Conservation (phyloP, 495 filamentous ascomycete genomes). For the Clohesyomyces aquaticus region DNA sequence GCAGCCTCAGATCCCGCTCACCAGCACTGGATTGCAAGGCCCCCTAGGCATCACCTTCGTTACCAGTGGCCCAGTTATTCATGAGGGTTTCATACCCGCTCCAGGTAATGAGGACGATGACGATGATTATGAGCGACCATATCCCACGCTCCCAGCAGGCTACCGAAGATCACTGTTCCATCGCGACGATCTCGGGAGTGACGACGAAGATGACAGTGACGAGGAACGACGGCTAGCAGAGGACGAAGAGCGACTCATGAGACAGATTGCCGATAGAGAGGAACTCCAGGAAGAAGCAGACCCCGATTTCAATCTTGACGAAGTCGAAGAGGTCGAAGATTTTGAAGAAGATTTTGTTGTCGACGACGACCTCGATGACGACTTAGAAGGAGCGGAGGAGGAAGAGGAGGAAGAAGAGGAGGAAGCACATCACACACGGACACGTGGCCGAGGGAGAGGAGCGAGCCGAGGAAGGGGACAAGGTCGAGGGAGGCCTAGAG, state of each 20-base stretch:
- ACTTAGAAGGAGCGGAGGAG: neutral
- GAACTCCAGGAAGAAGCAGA: slow-evolving; percentile 16
- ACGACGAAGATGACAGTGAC: slow-evolving; percentile 28
- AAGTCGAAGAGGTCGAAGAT: slow-evolving; percentile 12
- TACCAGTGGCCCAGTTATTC: slow-evolving; percentile 29
- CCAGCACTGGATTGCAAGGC: slow-evolving; percentile 1
- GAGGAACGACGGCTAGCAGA: slow-evolving; percentile 11
- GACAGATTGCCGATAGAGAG: slow-evolving; percentile 10
- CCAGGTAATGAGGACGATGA: slow-evolving; percentile 30
- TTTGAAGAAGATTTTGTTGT: slow-evolving; percentile 26
- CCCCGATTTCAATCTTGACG: slow-evolving; percentile 14
- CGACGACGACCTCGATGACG: slow-evolving; percentile 23
- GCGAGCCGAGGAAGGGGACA: neutral
- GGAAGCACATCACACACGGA: neutral
- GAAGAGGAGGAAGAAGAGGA: slow-evolving; percentile 4
- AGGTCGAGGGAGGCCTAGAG: slow-evolving; percentile 13
- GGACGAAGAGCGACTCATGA: slow-evolving; percentile 23
- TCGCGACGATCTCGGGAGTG: slow-evolving; percentile 5
- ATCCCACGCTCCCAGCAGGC: slow-evolving; percentile 1
- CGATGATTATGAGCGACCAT: slow-evolving; percentile 5
- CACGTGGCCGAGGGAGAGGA: neutral
- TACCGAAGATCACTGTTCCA: slow-evolving; percentile 14
- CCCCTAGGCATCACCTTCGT: neutral
- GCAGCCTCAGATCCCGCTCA: slow-evolving; percentile 10
- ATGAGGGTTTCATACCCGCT: slow-evolving; percentile 39